Conservation (phyloP, 192 early-diverging fungal genomes). For the Coemansia sp. region DNA sequence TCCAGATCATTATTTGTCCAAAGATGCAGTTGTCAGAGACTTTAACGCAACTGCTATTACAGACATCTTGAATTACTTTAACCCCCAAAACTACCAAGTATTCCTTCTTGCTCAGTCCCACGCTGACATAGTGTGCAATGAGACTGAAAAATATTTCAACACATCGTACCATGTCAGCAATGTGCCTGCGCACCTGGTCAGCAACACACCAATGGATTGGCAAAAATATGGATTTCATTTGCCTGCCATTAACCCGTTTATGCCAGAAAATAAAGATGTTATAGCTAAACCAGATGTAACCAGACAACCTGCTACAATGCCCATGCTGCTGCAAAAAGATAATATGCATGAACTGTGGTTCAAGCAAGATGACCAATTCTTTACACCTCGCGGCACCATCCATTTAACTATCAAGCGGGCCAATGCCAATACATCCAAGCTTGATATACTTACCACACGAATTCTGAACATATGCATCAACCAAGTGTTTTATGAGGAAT, state of each 20-base stretch:
- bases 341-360: slow-evolving; percentile 71
- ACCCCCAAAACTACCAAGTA: neutral
- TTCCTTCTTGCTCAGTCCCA: neutral
- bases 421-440: neutral
- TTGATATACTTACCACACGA: neutral
- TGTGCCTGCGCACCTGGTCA: neutral
- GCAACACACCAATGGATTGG: neutral
- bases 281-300: neutral
- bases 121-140: neutral
- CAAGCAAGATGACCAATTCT: slow-evolving; percentile 87
- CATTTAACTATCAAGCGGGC: neutral
- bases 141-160: neutral
- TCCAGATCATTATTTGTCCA: neutral
- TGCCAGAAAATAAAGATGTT: neutral
- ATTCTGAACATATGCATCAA: neutral
- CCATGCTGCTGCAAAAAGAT: slow-evolving; percentile 6
- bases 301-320: neutral
- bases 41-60: neutral
- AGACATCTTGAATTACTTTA: neutral
- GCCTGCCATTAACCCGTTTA: neutral
- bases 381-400: slow-evolving; percentile 71
- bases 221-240: neutral
- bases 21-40: neutral
- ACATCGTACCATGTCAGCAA: neutral
- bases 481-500: neutral